Evolutionary conservation across 2,329 filamentous ascomycete genomes (phyloP), one percentile per base, ranked within the genome.

Genomic region (Calonectria multiphialidica): DNA sequence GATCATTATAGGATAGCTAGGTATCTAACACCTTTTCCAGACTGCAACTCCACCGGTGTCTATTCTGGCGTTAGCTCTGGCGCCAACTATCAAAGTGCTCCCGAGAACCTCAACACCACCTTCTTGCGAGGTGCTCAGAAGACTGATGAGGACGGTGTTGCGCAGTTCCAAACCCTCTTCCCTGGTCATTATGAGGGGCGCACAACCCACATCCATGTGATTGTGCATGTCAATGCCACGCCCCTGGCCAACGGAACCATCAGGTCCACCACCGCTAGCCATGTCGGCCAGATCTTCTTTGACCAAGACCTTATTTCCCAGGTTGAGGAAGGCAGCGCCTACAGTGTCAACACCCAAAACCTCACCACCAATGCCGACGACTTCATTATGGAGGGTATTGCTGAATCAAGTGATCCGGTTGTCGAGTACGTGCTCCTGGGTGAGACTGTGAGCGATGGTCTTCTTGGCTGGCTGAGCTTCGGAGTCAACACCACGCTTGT

Each of bases 281-380:
- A 91, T 80, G 85, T 91, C 42, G 89, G 90, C 37, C 89, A 92
- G 78, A 80, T 91, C 71, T 92, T 90, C 84, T 89, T 90, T 77
- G 88, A 91, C 79, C 87, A 90, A 76, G 83, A 85, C 74, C 86
- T 92, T 37, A 85, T 90, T 70, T 72, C 79, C 18, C 74, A 82
- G n/a, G 88, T 91, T 59, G 87, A 89, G 68, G 78, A 78, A 35
- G 82, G 81, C 0, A 72, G 79, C 2, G 88, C 89, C 1, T 88
- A 88, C 80, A 78, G 71, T 18, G 79, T 78, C 63, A 88, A 88
- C 79, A 84, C 80, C 2, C 83, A 86, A 75, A 70, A 74, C 0
- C 44, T 87, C 25, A 89, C 86, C 13, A 81, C 79, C 61, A 91
- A 91, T 78, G 81, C 82, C 16, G 81, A 88, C 0, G 90, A 92